Evolutionary conservation across 805 yeast species (phyloP).

Genomic region (Pichia californica): DNA sequence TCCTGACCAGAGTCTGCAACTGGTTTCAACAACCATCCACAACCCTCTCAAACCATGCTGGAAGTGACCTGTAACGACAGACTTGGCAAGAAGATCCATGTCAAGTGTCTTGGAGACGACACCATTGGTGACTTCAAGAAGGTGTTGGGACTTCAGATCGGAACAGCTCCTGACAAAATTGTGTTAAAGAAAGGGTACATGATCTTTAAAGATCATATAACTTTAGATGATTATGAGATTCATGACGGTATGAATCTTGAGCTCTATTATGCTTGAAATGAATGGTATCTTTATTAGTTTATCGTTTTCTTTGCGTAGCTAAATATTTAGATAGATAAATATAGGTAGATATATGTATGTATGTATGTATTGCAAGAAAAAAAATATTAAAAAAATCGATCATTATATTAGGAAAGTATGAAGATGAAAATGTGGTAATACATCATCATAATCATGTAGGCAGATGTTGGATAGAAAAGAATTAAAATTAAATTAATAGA

Average conservation of each 20-base stretch:
- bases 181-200: constrained; percentile 81
- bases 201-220: constrained; percentile 80
- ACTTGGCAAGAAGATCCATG: constrained; percentile 80
- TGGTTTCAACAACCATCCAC: too few relatives aligned
- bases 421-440: too few relatives aligned
- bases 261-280: constrained; percentile 55
- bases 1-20: too few relatives aligned
- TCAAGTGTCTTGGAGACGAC: constrained; percentile 82
- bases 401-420: too few relatives aligned
- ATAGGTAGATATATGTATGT: too few relatives aligned
- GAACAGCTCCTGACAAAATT: constrained; percentile 59
- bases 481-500: too few relatives aligned
- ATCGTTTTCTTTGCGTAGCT: too few relatives aligned
- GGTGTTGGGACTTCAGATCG: constrained; percentile 75
- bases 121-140: constrained; percentile 86
- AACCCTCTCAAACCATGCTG: constrained; percentile 41
- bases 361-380: too few relatives aligned
- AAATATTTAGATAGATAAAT: too few relatives aligned
- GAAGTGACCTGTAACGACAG: constrained; percentile 72
- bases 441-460: too few relatives aligned
- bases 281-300: not conserved
- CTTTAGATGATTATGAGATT: constrained; percentile 90
- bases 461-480: not conserved
- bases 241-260: constrained; percentile 87
- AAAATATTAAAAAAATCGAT: too few relatives aligned